Percentiles rank a stretch among this genome's conserved stretches.
These are phyloP conservation scores for Phytopythium sindhum DNA, from an alignment of 352 stramenopile species.

Conservation along the genomic window DNA sequence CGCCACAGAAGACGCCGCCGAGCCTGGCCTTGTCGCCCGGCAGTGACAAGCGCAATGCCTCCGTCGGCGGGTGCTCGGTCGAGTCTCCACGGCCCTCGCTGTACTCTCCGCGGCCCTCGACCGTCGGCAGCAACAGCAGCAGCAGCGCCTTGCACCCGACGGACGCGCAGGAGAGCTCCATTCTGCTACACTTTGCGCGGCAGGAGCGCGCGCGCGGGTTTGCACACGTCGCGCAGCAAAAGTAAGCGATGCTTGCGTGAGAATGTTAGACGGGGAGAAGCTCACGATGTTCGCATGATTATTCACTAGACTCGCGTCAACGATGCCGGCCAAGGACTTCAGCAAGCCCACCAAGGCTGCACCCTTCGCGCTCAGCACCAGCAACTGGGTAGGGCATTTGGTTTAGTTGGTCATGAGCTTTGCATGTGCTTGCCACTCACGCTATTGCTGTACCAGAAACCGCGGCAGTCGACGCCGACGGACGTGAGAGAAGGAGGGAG, in stretches of 20 bases:
- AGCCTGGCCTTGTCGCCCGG: not conserved
- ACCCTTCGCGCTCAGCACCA: conserved; percentile 62
- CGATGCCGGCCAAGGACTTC: conserved; percentile 48
- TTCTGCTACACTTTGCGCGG: conserved; percentile 48
- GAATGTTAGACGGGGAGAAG: not conserved
- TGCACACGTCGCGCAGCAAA: conserved; percentile 33
- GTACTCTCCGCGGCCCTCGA: not conserved
- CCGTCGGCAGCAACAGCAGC: conserved; percentile 1
- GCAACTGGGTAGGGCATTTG: conserved; percentile 38
- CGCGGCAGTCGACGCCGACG: conserved; percentile 1
- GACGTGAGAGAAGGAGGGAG: too few species aligned
- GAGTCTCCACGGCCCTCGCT: not conserved
- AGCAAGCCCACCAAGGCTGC: conserved; percentile 40
- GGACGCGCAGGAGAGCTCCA: conserved; percentile 58
- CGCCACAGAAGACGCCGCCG: not conserved
- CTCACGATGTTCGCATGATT: not conserved
- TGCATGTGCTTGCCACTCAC: not conserved
- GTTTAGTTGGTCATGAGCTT: not conserved
- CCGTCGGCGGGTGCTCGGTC: not conserved
- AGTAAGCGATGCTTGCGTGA: conserved; percentile 17
- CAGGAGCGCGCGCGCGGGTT: conserved; percentile 50
- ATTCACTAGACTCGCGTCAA: conserved; percentile 21
- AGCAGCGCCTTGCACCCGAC: conserved; percentile 35
- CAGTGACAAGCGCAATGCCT: not conserved
- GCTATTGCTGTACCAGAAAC: not conserved